Conservation (phyloP, 2,329 filamentous ascomycete genomes). For the Fusarium longipes region DNA sequence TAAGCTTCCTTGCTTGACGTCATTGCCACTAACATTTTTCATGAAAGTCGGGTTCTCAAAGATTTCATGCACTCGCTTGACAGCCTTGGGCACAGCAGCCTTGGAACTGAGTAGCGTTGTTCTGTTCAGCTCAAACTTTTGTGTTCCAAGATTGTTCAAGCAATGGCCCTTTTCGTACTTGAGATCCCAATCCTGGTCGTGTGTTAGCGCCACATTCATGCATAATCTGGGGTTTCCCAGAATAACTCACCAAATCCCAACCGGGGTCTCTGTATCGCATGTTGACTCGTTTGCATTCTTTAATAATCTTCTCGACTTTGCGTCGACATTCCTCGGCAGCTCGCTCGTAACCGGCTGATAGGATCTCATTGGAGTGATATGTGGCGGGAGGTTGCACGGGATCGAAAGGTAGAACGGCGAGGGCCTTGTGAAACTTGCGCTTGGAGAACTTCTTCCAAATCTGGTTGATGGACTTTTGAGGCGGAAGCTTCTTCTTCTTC, state of each 20-base stretch:
- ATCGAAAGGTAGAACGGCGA: conserved; percentile 73
- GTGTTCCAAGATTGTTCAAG: conserved; percentile 63
- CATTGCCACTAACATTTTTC: conserved; percentile 72
- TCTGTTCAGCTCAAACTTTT: conserved; percentile 63
- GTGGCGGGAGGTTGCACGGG: conserved; percentile 64
- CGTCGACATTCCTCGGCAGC: conserved; percentile 72
- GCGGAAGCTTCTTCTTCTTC: conserved; percentile 62
- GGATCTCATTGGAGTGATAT: conserved; percentile 68
- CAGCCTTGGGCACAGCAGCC: conserved; percentile 73
- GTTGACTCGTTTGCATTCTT: conserved; percentile 78
- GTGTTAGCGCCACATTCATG: conserved; percentile 25
- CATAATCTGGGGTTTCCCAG: neutral
- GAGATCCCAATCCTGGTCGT: conserved; percentile 70
- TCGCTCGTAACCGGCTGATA: conserved; percentile 70
- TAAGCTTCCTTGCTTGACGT: conserved; percentile 80
- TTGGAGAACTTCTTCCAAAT: conserved; percentile 73
- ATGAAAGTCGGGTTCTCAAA: conserved; percentile 79
- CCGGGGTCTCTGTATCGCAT: conserved; percentile 80
- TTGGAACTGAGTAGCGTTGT: conserved; percentile 59
- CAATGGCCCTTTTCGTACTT: conserved; percentile 71
- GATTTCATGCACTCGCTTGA: conserved; percentile 80
- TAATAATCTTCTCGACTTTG: conserved; percentile 70
- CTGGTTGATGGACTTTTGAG: conserved; percentile 73
- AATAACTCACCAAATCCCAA: conserved; percentile 63
- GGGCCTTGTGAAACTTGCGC: conserved; percentile 71